These are phyloP conservation scores for Lactarius pseudohatsudake DNA, from an alignment of 768 basidiomycete genomes.

Conservation along the genomic window DNA sequence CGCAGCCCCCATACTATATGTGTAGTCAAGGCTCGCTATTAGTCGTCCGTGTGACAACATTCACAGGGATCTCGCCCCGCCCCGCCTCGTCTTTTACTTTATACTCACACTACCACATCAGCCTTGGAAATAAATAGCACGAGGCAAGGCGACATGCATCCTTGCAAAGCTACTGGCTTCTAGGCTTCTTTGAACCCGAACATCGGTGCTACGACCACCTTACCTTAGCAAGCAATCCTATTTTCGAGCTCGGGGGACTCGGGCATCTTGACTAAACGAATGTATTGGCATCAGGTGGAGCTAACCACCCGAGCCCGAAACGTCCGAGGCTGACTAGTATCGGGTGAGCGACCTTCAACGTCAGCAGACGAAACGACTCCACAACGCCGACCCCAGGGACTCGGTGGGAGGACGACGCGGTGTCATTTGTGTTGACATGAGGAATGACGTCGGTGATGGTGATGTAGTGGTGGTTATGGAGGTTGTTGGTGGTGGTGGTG, in stretches of 20 bases:
- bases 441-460: background rate
- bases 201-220: background rate
- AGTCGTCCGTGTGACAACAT: background rate
- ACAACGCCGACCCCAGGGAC: background rate
- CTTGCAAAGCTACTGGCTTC: background rate
- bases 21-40: background rate
- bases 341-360: background rate
- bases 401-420: background rate
- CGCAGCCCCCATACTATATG: background rate
- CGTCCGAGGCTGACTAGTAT: background rate
- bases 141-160: background rate
- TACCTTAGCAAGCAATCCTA: background rate
- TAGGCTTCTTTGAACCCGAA: background rate
- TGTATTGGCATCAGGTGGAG: background rate
- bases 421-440: background rate
- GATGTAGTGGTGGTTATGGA: background rate
- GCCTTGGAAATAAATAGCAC: background rate
- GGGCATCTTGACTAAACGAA: background rate
- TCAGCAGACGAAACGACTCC: background rate
- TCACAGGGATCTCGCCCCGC: background rate
- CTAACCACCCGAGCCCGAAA: background rate
- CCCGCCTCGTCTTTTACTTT: background rate
- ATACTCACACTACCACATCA: background rate
- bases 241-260: background rate
- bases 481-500: background rate